Percentiles rank a stretch among this genome's conserved stretches.
These are phyloP conservation scores for Macadamia integrifolia DNA, from an alignment of 164 flowering plant genomes.

Conservation along the genomic window DNA sequence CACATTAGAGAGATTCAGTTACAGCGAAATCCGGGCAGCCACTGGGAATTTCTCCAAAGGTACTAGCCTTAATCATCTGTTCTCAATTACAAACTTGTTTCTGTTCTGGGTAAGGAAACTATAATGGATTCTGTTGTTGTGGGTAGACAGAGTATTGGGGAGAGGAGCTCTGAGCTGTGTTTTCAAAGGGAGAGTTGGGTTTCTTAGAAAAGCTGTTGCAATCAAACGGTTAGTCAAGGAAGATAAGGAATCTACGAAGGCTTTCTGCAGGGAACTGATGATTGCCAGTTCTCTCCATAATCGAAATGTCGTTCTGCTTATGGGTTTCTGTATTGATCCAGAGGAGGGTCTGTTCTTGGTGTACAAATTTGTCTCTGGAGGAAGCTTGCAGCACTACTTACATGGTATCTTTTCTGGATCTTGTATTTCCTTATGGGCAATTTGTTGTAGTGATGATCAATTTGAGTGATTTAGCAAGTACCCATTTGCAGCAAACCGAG, in stretches of 20 bases:
- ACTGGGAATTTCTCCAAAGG: conserved; percentile 71
- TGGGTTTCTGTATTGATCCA: conserved; percentile 85
- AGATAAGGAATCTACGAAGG: conserved; percentile 77
- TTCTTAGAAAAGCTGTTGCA: conserved; percentile 66
- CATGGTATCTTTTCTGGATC: conserved; percentile 48
- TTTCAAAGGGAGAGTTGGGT: conserved; percentile 70
- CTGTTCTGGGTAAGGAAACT: conserved; percentile 3
- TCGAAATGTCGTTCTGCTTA: conserved; percentile 66
- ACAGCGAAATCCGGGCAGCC: conserved; percentile 59
- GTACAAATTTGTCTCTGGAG: conserved; percentile 84
- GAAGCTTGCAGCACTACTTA: conserved; percentile 79
- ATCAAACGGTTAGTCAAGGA: conserved; percentile 77
- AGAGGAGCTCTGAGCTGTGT: conserved; percentile 94
- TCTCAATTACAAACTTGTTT: not conserved
- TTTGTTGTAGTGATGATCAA: conserved; percentile 8
- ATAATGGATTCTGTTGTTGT: conserved; percentile 4
- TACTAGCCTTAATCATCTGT: conserved; percentile 17
- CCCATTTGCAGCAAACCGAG: conserved; percentile 51
- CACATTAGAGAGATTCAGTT: conserved; percentile 59
- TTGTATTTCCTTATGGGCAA: not conserved
- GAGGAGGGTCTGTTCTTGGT: conserved; percentile 82
- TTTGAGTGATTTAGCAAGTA: conserved; percentile 15
- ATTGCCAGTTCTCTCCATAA: conserved; percentile 77
- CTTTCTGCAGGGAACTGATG: conserved; percentile 90
- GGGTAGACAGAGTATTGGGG: conserved; percentile 80